Evolutionary conservation across 768 basidiomycete species (phyloP).

Genomic region (Pulveroboletus sp.): DNA sequence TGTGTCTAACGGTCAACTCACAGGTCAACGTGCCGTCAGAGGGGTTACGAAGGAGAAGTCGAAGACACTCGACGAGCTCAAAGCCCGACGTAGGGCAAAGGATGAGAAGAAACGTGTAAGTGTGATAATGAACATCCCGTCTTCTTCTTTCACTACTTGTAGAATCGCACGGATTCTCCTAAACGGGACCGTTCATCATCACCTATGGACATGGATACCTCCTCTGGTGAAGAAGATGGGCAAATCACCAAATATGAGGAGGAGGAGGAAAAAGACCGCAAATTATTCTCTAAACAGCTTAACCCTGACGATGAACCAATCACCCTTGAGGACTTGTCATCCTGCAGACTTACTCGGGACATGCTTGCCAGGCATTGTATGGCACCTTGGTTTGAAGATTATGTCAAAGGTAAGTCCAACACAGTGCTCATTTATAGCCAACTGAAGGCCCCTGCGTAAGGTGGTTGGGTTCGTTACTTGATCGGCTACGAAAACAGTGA

Average conservation of each 20-base stretch:
- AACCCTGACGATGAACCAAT: conserved; percentile 45
- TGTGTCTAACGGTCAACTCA: conserved; percentile 6
- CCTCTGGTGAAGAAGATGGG: conserved; percentile 73
- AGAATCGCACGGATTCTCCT: conserved; percentile 53
- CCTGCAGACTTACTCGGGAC: conserved; percentile 62
- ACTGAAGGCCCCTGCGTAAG: conserved; percentile 35
- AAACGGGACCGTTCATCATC: conserved; percentile 72
- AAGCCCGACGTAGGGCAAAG: conserved; percentile 82
- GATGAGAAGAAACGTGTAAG: conserved; percentile 81
- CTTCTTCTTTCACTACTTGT: conserved; percentile 9
- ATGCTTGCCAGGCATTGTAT: conserved; percentile 65
- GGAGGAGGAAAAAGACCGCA: conserved; percentile 62
- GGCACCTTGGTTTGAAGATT: conserved; percentile 84
- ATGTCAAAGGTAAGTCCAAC: conserved; percentile 56
- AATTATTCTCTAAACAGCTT: conserved; percentile 41
- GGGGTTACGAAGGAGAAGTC: conserved; percentile 79
- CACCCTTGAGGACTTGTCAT: conserved; percentile 52
- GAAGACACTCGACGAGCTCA: conserved; percentile 77
- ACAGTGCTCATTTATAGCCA: neutral
- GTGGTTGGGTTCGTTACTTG: conserved; percentile 81
- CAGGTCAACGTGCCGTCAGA: conserved; percentile 70
- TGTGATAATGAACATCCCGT: neutral
- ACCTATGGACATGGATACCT: conserved; percentile 82
- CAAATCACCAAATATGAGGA: conserved; percentile 71
- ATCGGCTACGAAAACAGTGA: conserved; percentile 58